Base-by-base conservation (phyloP, 139 green algal species). In the Coccomyxa sp. region DNA sequence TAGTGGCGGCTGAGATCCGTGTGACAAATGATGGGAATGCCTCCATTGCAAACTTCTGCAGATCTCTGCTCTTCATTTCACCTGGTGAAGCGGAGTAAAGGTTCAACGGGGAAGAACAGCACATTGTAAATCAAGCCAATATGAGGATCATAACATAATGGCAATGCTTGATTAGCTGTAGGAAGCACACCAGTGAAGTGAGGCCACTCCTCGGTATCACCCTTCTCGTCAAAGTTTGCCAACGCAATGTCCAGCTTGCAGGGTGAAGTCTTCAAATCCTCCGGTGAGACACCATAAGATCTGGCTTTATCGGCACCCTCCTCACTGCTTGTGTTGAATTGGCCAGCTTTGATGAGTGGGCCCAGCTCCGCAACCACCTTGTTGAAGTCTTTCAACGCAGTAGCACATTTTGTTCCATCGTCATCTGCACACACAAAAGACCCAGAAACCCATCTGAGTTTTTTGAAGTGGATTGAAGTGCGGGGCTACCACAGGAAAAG, bases 1-100 rank as follows among this genome's bases (percentile, higher is more conserved):
- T 25, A 1, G 67, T 68, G 32, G 16, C 67, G 38, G 18, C 51
- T 13, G 32, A 68, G 32, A 83, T 9, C 38, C 32, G 18, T 11
- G 80, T 60, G 18, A 83, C 80, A 18, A 27, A 25, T 13, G 67
- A 59, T 10, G 80, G 80, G 21, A 83, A 79, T 21, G 66, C 32
- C 17, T 31, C 45, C 32, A 68, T 17, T 11, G 71, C 80, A 76
- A 83, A 83, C 27, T 60, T 68, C 67, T 79, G 67, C 80, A 83
- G 59, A 67, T 75, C 67, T 38, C 60, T 79, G 18, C 31, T 38
- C 11, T 75, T 79, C 66, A 66, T 31, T 3, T 66, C 16, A 17
- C 80, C 79, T 83, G 79, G 63, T 12, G 14, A 27, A 63, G 9
- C n/a, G 57, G 18, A 11, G 27, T 31, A 51, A 16, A 31, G 1